Base-by-base conservation (phyloP, 495 filamentous ascomycete species). In the Oidiodendron maius region DNA sequence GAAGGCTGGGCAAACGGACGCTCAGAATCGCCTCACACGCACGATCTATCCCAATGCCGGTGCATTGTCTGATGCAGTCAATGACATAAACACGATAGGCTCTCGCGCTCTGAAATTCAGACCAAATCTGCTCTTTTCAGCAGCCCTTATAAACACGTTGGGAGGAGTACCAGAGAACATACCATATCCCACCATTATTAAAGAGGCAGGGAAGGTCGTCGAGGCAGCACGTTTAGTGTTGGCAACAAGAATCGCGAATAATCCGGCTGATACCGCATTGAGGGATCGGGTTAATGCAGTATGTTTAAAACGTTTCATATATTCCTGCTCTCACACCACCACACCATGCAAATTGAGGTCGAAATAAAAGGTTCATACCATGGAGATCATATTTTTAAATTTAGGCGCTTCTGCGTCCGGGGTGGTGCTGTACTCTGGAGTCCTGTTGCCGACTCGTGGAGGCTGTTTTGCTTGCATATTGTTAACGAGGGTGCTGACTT, bases 401-500 rank as follows among this genome's bases (percentile, higher is more conserved):
- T 39, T 39, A 17, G 36, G 9, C 16, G 36, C 36, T 39, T 39
- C 36, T 9, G 36, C 36, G 36, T 39, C 36, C 8, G 16, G 36
- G 16, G 9, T 10, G 36, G 8, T 39, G 9, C 16, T 17, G 36
- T 10, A 39, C 16, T 17, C 16, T 17, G 36, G 16, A 17, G 9
- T 39, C 36, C 36, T 39, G 36, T 39, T 39, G 16, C 36, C 18
- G 36, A 39, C 16, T 39, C 36, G 28, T 32, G 28, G 28, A 32
- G 28, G 9, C 36, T 39, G 9, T 17, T 39, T 39, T 39, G 9
- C 8, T 39, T 39, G 16, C 16, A 10, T 39, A 39, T 39, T 39
- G 8, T 10, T 39, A 39, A 10, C 16, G 36, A 39, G 36, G 8
- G 16, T 39, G 36, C 36, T 39, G 16, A 39, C 16, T 39, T 17